These are phyloP conservation scores for Gracilaria gracilis DNA, from an alignment of 23 red algal genomes.

Conservation along the genomic window DNA sequence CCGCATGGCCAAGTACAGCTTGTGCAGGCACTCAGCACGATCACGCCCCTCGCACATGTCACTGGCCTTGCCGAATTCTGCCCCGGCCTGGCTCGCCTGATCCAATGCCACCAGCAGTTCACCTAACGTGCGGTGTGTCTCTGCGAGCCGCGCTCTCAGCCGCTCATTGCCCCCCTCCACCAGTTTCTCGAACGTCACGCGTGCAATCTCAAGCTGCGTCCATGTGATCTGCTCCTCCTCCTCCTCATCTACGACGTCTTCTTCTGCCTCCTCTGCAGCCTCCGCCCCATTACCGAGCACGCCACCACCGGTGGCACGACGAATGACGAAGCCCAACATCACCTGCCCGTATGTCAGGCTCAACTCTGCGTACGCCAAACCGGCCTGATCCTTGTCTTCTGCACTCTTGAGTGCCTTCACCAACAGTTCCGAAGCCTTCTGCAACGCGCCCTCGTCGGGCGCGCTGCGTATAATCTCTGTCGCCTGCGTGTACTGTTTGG, in stretches of 20 bases:
- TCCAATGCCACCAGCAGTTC: conserved; percentile 27
- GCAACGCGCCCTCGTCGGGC: not conserved
- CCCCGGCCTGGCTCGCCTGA: conserved; percentile 32
- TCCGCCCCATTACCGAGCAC: conserved; percentile 8
- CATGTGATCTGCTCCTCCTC: conserved; percentile 9
- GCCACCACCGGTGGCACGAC: not conserved
- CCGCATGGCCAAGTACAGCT: conserved; percentile 10
- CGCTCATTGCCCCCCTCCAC: not conserved
- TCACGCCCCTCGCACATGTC: conserved; percentile 1
- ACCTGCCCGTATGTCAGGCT: conserved; percentile 21
- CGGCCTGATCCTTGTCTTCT: conserved; percentile 14
- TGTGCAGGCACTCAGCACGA: conserved; percentile 17
- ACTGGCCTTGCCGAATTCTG: conserved; percentile 6
- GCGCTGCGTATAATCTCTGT: not conserved
- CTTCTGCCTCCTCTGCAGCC: not conserved
- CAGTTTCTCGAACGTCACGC: conserved; percentile 22
- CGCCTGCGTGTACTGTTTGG: conserved; percentile 4
- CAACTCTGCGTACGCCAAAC: conserved; percentile 9
- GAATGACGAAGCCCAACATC: conserved; percentile 25
- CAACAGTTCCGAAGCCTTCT: not conserved
- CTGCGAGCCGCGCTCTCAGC: conserved; percentile 1
- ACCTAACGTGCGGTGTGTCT: conserved; percentile 13
- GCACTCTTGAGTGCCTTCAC: not conserved
- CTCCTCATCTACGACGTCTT: conserved; percentile 7
- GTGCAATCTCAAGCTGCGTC: conserved; percentile 30